A percentile compares a stretch with the other conserved stretches of the same genome.
phyloP scores from a whole-genome alignment of 192 early-diverging fungal genomes.

The Dissophora ornata region DNA sequence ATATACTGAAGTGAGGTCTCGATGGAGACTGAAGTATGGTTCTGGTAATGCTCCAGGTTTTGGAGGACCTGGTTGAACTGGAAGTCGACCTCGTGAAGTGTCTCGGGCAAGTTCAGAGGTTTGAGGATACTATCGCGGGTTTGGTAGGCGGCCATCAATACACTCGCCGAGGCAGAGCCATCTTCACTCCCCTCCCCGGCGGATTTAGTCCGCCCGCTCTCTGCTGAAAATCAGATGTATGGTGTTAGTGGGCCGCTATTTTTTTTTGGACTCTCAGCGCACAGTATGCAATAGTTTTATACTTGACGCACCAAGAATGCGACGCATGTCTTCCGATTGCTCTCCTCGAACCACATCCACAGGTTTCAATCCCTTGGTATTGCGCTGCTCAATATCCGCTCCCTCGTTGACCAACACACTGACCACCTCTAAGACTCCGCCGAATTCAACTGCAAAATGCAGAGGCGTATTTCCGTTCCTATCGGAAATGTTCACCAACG shows the following conservation, averaged over 20 bases:
- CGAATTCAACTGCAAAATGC: constrained; percentile 66
- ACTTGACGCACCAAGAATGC: constrained; percentile 44
- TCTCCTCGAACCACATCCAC: constrained; percentile 59
- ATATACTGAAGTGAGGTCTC: constrained; percentile 57
- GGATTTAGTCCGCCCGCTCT: constrained; percentile 18
- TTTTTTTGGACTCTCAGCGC: no score
- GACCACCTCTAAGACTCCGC: constrained; percentile 60
- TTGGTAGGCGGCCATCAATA: constrained; percentile 24
- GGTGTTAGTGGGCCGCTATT: no score
- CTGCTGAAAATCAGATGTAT: neutral
- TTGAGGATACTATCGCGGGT: constrained; percentile 47
- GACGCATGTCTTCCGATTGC: constrained; percentile 54
- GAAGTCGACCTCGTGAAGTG: constrained; percentile 53
- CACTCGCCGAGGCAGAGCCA: constrained; percentile 1
- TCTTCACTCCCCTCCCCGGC: constrained; percentile 9
- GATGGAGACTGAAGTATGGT: constrained; percentile 59
- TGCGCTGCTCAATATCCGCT: constrained; percentile 57
- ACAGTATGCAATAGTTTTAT: no score
- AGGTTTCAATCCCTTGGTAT: constrained; percentile 58
- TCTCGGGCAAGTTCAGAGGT: constrained; percentile 52
- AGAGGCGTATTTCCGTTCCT: constrained; percentile 61
- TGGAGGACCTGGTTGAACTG: constrained; percentile 63
- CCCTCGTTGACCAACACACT: constrained; percentile 59
- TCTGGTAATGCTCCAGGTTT: constrained; percentile 62
- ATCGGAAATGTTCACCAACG: constrained; percentile 59